Base-by-base conservation (phyloP, 2,329 filamentous ascomycete genomes). In the Pseudomassariella vexata region DNA sequence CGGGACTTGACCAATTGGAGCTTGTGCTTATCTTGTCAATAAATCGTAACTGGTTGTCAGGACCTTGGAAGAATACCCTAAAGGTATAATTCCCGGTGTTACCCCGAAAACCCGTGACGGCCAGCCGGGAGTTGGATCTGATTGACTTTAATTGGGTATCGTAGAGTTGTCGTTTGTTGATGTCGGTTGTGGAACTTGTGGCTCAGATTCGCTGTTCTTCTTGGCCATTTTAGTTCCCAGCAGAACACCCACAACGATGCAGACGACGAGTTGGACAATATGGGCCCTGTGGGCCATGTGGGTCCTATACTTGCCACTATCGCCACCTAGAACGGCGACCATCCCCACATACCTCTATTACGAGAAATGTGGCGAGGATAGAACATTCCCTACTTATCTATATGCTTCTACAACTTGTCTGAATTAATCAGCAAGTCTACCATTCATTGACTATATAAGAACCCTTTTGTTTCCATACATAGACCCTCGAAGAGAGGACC, bases 61-160 rank as follows among this genome's bases (percentile, higher is more conserved):
- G 18, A 7, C 40, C 45, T 19, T 47, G 46, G 15, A 39, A 48
- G 36, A 48, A 47, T 18, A 47, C 34, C 15, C 44, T 34, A 17
- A 46, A 36, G 19, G 38, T 40, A 11, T 46, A 47, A 23, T 43
- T 35, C 17, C 19, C 39, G 14, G 35, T 29, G 9, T 24, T 28
- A 11, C 24, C 36, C 17, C 44, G 37, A 29, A 44, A 46, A 2
- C 44, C 44, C 6, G 42, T 43, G 11, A 44, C 42, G 7, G 44
- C 46, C 19, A 48, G 33, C 18, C 31, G 40, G 6, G 46, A 47
- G n/a, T 38, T 35, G n/a, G 22, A 19, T 20, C 39, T 40, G 16
- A 48, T 42, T 9, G 39, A 33, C 26, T 30, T 37, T 10, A 30
- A 18, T 18, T 35, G 24, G 6, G 32, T 34, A 9, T 30, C 14